phyloP scores from a whole-genome alignment of 169 alveolate species.

The Fabrea salina region DNA sequence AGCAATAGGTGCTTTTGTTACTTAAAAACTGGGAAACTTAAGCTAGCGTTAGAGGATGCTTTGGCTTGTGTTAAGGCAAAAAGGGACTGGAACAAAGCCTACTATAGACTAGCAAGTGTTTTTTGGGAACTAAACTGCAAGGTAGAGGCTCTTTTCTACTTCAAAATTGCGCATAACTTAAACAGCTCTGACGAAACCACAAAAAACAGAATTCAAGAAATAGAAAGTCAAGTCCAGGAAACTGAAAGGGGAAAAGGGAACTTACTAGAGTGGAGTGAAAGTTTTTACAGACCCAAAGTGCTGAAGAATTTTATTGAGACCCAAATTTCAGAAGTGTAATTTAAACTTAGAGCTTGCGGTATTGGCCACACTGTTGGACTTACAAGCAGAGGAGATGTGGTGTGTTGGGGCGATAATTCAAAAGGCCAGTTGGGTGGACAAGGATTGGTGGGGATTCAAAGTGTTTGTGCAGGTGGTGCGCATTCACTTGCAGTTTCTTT shows the following conservation, averaged over 20 bases:
- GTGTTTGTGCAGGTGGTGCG: conserved; percentile 39
- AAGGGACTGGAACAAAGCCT: conserved; percentile 35
- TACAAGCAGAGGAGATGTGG: conserved; percentile 32
- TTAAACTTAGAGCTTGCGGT: conserved; percentile 36
- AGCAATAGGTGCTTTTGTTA: conserved; percentile 37
- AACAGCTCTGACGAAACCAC: too few relatives aligned
- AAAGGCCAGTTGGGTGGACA: conserved; percentile 58
- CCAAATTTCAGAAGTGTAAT: background rate
- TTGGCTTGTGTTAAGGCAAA: background rate
- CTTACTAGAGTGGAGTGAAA: too few relatives aligned
- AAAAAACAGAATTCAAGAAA: too few relatives aligned
- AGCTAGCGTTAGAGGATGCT: conserved; percentile 40
- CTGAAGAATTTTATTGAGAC: too few relatives aligned
- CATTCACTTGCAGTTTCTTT: conserved; percentile 29
- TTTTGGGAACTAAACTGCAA: conserved; percentile 17
- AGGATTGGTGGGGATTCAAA: background rate
- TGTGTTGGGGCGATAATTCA: conserved; percentile 63
- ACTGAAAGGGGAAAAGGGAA: too few relatives aligned
- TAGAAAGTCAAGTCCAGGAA: too few relatives aligned
- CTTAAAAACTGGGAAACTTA: conserved; percentile 24
- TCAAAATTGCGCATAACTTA: conserved; percentile 6
- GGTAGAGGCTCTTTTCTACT: background rate
- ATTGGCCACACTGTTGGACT: conserved; percentile 14
- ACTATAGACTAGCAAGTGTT: conserved; percentile 33
- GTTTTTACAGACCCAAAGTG: too few relatives aligned